Evolutionary conservation across 805 yeast genomes (phyloP).

Genomic region (Nakazawaea ambrosiae): DNA sequence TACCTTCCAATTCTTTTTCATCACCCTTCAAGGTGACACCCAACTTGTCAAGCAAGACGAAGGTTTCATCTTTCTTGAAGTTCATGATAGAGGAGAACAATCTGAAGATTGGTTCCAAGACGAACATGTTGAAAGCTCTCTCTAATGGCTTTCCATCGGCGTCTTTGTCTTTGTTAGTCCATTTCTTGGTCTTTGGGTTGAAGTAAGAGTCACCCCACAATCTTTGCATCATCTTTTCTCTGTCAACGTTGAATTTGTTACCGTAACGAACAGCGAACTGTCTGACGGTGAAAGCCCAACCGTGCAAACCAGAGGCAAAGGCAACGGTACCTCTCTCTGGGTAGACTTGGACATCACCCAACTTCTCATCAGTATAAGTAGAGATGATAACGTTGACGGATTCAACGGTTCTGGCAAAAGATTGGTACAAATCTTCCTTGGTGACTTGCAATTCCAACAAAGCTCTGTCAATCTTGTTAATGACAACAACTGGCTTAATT

Average conservation of each 20-base stretch:
- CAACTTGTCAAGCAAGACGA: constrained; percentile 85
- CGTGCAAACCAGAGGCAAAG: constrained; percentile 99
- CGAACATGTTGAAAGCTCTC: constrained; percentile 99
- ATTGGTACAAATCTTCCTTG: constrained; percentile 98
- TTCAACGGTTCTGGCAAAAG: constrained; percentile 98
- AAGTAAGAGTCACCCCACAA: constrained; percentile 99
- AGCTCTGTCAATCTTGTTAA: constrained; percentile 99
- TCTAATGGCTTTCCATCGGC: constrained; percentile 93
- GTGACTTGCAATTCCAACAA: constrained; percentile 96
- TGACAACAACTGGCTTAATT: constrained; percentile 96
- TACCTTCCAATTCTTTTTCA: constrained; percentile 98
- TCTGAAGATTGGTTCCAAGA: constrained; percentile 98
- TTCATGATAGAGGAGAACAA: constrained; percentile 96
- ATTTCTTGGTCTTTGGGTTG: constrained; percentile 99
- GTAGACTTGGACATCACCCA: constrained; percentile 98
- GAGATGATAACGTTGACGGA: constrained; percentile 98
- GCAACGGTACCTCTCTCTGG: constrained; percentile 99
- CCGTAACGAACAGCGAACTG: constrained; percentile 97
- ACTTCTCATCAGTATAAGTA: constrained; percentile 81
- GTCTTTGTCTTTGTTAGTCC: constrained; percentile 94
- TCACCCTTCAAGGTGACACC: constrained; percentile 92
- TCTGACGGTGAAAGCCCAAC: constrained; percentile 99
- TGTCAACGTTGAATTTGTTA: constrained; percentile 99
- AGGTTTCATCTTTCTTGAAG: constrained; percentile 97
- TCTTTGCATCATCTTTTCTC: constrained; percentile 96